Evolutionary conservation across 2,329 filamentous ascomycete species (phyloP).

Genomic region (Talaromyces sp.): DNA sequence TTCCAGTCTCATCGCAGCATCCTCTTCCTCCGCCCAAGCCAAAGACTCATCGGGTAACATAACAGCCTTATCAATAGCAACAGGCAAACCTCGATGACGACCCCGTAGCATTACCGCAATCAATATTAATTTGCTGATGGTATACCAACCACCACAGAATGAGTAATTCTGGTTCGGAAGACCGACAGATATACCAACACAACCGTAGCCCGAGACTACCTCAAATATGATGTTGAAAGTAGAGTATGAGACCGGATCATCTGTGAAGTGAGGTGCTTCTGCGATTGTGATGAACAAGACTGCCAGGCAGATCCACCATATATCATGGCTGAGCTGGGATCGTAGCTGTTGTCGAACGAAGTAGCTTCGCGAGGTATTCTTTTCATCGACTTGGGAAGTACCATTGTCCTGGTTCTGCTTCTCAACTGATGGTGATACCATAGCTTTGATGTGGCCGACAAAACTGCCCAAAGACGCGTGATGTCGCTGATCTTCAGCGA

Average conservation of each 20-base stretch:
- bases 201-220: constrained; percentile 53
- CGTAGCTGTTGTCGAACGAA: constrained; percentile 58
- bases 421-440: constrained; percentile 22
- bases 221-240: constrained; percentile 58
- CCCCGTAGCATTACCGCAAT: constrained; percentile 57
- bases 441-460: constrained; percentile 27
- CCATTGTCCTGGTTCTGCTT: neutral
- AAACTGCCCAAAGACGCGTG: constrained; percentile 24
- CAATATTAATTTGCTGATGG: constrained; percentile 57
- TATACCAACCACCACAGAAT: constrained; percentile 54
- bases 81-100: constrained; percentile 55
- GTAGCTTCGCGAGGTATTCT: constrained; percentile 38
- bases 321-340: constrained; percentile 63
- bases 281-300: constrained; percentile 59
- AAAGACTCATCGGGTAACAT: constrained; percentile 40
- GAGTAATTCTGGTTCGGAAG: constrained; percentile 54
- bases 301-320: constrained; percentile 63
- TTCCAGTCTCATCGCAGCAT: constrained; percentile 34
- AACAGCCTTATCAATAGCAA: constrained; percentile 54
- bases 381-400: constrained; percentile 21
- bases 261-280: constrained; percentile 54
- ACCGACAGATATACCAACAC: constrained; percentile 59
- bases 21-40: constrained; percentile 42
- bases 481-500: constrained; percentile 20
- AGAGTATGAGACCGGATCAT: constrained; percentile 52